Evolutionary conservation across 139 green algal species (phyloP), one percentile per base, ranked within the genome.

Genomic region (Chlamydomonas schloesseri): DNA sequence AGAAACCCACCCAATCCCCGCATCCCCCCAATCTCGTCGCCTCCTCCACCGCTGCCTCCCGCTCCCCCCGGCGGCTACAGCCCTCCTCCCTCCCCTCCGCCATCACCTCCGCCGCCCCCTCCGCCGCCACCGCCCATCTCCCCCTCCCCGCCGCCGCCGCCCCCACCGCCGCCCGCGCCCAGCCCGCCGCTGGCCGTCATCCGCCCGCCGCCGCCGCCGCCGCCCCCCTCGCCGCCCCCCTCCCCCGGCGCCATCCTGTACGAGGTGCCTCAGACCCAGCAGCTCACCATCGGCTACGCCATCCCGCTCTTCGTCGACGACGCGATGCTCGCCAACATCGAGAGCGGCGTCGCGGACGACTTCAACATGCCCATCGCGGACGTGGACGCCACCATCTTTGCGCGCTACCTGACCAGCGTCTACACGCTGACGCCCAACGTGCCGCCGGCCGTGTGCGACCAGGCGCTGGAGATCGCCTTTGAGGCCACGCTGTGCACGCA

Each of bases 401-500:
- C 6, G 5, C 58, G 65, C 36, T 88, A 75, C 73, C 37, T 81
- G 18, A 47, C 82, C 15, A 28, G 58, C 3, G 73, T 88, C 26
- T 88, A 88, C 71, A 71, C 34, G 47, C 79, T 85, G 9, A 50
- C 62, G 15, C 79, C 47, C 11, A 11, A 67, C n/a, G 3, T n/a
- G 28, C 67, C 46, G 29, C 31, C 18, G 24, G 24, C 64, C 0
- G 13, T 20, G 28, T 65, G 46, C 34, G 13, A 20, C 33, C 24
- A 10, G 13, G 24, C 62, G 20, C 24, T 75, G 20, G 71, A 72
- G 57, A 37, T 73, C 29, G 57, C 65, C 17, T 31, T 81, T 0
- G 28, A 21, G 26, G 65, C 57, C 9, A 73, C 71, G 29, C 60
- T 81, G 26, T 87, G 71, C 71, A 64, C 23, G 13, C 21, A 81